These are phyloP conservation scores for Mycosphaerella sp. DNA, from an alignment of 2,329 filamentous ascomycete species.

Conservation along the genomic window DNA sequence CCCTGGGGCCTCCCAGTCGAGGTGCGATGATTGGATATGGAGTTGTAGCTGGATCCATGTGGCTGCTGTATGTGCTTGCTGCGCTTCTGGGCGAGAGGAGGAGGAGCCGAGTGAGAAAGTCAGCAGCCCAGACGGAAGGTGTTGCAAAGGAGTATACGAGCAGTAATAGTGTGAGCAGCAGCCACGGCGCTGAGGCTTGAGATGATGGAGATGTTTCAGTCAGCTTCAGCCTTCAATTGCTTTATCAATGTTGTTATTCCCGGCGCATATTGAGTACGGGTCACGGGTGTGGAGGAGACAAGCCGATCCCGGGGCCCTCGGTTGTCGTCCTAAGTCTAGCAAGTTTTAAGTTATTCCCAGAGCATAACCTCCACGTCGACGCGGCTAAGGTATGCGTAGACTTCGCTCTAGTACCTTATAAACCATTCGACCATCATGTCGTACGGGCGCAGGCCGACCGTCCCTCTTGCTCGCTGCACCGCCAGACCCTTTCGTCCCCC, in stretches of 20 bases:
- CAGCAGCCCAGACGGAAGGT: neutral
- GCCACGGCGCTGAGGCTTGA: neutral
- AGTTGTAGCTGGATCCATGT: constrained; percentile 47
- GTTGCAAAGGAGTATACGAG: constrained; percentile 13
- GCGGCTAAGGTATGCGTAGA: constrained; percentile 10
- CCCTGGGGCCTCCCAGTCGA: constrained; percentile 22
- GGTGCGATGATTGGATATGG: constrained; percentile 46
- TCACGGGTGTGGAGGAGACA: too few species aligned
- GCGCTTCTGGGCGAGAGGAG: constrained; percentile 22
- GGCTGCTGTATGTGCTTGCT: constrained; percentile 37
- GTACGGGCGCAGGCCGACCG: too few species aligned
- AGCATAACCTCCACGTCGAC: constrained; percentile 11
- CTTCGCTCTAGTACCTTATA: constrained; percentile 6
- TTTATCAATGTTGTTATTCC: too few species aligned
- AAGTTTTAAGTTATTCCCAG: constrained; percentile 7
- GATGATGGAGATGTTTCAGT: neutral
- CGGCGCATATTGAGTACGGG: too few species aligned
- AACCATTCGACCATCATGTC: constrained; percentile 13
- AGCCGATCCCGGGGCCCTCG: too few species aligned
- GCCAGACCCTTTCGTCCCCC: too few species aligned
- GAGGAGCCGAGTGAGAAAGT: constrained; percentile 10
- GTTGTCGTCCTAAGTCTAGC: too few species aligned
- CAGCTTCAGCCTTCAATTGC: too few species aligned
- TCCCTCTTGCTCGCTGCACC: neutral
- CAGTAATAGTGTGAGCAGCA: constrained; percentile 8